Base-by-base conservation (phyloP, 495 filamentous ascomycete species). In the Aspergillus incahuasiensis region DNA sequence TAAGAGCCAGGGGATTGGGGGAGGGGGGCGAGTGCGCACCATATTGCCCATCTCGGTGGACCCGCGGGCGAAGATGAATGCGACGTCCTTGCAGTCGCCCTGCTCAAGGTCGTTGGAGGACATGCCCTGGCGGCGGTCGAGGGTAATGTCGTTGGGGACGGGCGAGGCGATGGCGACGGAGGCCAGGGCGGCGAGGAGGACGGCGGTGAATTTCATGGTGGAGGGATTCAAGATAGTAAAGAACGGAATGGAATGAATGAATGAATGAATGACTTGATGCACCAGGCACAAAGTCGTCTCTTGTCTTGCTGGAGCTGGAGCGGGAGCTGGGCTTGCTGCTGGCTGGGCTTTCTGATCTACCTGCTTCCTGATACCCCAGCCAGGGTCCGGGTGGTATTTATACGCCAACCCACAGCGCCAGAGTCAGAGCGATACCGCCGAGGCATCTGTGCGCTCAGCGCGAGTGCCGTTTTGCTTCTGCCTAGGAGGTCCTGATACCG, bases 31-130 rank as follows among this genome's bases (percentile, higher is more conserved):
- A 9, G n/a, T 48, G 21, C 12, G 20, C 28, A 80, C 80, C 68
- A 82, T 73, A 64, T 84, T 82, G 42, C 79, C 81, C 9, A 66
- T 45, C 41, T 80, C 76, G 18, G 71, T 75, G 28, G 71, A 77
- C 4, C 76, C 76, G 51, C 76, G 77, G 16, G 81, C 80, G 52
- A 70, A 82, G 59, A 82, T 74, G 57, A 81, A 74, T 51, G 77
- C 74, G 22, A 80, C 68, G 21, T 65, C 59, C n/a, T 72, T 71
- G 62, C 79, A 82, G 21, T 66, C 66, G 18, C 67, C 66, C 2
- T 66, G 52, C 30, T 68, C 66, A 49, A 79, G 76, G 25, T 81
- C 77, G 42, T 74, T 78, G 20, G 60, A 40, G 54, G 22, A 30
- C 24, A 56, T 47, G 30, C 30, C 9, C 44, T 62, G 59, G 44